Evolutionary conservation across 768 basidiomycete genomes (phyloP).

Genomic region (Boletus tomentosulus): DNA sequence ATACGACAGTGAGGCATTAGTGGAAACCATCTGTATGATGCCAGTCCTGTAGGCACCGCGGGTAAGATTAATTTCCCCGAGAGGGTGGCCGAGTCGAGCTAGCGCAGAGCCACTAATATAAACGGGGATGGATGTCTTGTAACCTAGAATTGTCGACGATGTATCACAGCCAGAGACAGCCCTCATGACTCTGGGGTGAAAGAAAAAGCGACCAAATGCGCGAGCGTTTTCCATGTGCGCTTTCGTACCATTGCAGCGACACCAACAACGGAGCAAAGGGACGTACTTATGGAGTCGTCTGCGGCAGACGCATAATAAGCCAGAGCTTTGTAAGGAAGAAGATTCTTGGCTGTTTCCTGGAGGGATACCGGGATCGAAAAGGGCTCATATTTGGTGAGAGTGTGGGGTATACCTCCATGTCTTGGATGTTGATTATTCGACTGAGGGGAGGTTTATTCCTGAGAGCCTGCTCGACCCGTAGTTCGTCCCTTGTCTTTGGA

Average conservation of each 20-base stretch:
- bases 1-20: constrained; percentile 68
- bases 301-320: constrained; percentile 85
- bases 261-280: constrained; percentile 3
- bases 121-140: constrained; percentile 67
- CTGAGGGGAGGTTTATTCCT: constrained; percentile 59
- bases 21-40: constrained; percentile 84
- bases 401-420: constrained; percentile 64
- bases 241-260: constrained; percentile 25
- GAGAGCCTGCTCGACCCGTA: constrained; percentile 60
- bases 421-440: constrained; percentile 68
- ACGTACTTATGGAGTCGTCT: constrained; percentile 78
- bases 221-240: constrained; percentile 66
- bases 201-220: constrained; percentile 85
- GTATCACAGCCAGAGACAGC: constrained; percentile 60
- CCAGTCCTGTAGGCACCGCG: constrained; percentile 59
- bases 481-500: constrained; percentile 62
- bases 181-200: constrained; percentile 77
- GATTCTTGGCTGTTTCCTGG: constrained; percentile 68
- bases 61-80: constrained; percentile 84
- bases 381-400: neutral
- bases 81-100: constrained; percentile 83
- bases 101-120: constrained; percentile 82
- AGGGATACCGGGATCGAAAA: neutral
- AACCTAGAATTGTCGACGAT: constrained; percentile 72
- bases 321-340: constrained; percentile 70